Conservation (phyloP, 306 rosid genomes). For the Begonia loranthoides region DNA sequence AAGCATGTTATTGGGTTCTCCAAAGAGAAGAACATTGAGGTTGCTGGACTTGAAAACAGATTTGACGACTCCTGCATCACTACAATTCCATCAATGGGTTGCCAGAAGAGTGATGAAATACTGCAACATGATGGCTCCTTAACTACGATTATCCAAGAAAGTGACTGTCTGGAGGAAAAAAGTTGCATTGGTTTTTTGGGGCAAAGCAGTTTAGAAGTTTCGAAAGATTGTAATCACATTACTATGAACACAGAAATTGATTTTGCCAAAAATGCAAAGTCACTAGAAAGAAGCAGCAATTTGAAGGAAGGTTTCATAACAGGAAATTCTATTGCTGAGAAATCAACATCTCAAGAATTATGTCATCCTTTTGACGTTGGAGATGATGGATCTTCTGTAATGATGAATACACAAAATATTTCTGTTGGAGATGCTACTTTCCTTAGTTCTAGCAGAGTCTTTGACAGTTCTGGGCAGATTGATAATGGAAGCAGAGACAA, state of each 20-base stretch:
- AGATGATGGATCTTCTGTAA: slow-evolving; percentile 23
- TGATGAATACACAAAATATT: slow-evolving; percentile 18
- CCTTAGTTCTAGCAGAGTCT: slow-evolving; percentile 18
- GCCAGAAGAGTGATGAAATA: slow-evolving; percentile 18
- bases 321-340: slow-evolving; percentile 17
- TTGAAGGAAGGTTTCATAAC: slow-evolving; percentile 23
- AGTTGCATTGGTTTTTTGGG: slow-evolving; percentile 7
- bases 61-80: slow-evolving; percentile 20
- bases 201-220: slow-evolving; percentile 5
- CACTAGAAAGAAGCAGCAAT: slow-evolving; percentile 20
- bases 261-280: slow-evolving; percentile 13
- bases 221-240: slow-evolving; percentile 12
- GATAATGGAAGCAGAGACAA: slow-evolving; percentile 32
- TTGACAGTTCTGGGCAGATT: slow-evolving; percentile 19
- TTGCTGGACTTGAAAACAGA: slow-evolving; percentile 24
- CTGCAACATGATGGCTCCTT: slow-evolving; percentile 28
- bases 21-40: slow-evolving; percentile 24
- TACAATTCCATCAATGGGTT: slow-evolving; percentile 20
- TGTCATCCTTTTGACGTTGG: slow-evolving; percentile 26
- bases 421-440: slow-evolving; percentile 24
- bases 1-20: slow-evolving; percentile 19
- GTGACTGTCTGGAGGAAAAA: slow-evolving; percentile 19
- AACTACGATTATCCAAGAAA: slow-evolving; percentile 14
- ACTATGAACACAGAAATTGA: slow-evolving; percentile 13
- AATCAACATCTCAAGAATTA: slow-evolving; percentile 23